Evolutionary conservation across 2,329 filamentous ascomycete species (phyloP).

Genomic region (Penicillium janthinellum): DNA sequence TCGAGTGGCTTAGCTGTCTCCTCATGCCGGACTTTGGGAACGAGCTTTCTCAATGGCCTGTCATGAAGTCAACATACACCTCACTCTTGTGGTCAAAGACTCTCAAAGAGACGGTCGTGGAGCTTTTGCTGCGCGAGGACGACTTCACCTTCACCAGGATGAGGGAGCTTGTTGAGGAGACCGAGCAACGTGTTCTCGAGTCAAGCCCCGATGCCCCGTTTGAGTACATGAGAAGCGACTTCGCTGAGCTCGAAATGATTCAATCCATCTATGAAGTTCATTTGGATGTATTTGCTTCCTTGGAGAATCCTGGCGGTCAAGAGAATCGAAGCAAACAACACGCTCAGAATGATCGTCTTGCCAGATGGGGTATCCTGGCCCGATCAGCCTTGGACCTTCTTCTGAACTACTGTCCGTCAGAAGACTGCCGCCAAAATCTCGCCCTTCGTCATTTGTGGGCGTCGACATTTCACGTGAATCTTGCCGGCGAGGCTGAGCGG

Average conservation of each 20-base stretch:
- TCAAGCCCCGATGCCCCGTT: constrained; percentile 23
- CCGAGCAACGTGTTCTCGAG: constrained; percentile 34
- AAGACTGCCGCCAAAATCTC: constrained; percentile 45
- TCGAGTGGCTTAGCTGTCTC: constrained; percentile 56
- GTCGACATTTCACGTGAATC: constrained; percentile 62
- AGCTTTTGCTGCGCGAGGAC: constrained; percentile 57
- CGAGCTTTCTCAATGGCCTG: constrained; percentile 17
- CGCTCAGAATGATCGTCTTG: constrained; percentile 60
- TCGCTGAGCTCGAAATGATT: constrained; percentile 53
- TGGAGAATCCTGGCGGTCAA: constrained; percentile 62
- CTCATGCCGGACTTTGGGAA: constrained; percentile 46
- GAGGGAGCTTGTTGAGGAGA: constrained; percentile 33
- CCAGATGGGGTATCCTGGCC: constrained; percentile 62
- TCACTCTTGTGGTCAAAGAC: constrained; percentile 57
- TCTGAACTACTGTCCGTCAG: constrained; percentile 32
- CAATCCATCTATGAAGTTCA: constrained; percentile 68
- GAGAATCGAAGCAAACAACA: constrained; percentile 54
- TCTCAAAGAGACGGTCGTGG: constrained; percentile 58
- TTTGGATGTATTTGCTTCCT: constrained; percentile 65
- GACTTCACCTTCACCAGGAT: constrained; percentile 53
- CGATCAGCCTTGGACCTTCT: constrained; percentile 55
- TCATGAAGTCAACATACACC: constrained; percentile 52
- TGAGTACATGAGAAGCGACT: constrained; percentile 34
- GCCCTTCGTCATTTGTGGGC: constrained; percentile 67
- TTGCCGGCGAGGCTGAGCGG: constrained; percentile 57